Evolutionary conservation across 306 rosid genomes (phyloP).

Genomic region (Pyrus bretschneideri): DNA sequence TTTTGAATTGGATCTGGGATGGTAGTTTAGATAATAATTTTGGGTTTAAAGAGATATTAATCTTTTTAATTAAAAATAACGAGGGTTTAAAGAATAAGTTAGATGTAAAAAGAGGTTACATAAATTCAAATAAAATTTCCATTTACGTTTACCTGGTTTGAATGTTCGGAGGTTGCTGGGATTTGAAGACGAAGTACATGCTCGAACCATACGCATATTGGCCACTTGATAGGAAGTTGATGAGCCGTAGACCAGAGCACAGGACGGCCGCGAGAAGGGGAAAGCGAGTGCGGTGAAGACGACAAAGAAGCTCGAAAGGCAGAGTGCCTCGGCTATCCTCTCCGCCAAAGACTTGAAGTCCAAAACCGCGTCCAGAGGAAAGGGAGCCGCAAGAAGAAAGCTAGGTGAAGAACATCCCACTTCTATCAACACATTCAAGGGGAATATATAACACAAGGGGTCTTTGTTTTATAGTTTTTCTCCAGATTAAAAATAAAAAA

Average conservation of each 20-base stretch:
- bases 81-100: no score
- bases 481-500: no score
- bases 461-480: no score
- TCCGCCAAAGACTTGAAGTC: constrained; percentile 31
- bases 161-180: neutral
- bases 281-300: constrained; percentile 81
- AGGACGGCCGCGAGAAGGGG: constrained; percentile 71
- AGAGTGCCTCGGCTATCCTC: constrained; percentile 60
- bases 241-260: constrained; percentile 86
- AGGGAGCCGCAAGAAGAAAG: constrained; percentile 31
- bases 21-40: no score
- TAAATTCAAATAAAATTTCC: no score
- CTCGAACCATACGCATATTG: constrained; percentile 91
- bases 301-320: constrained; percentile 81
- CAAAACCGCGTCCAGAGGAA: constrained; percentile 39
- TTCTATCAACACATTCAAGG: neutral
- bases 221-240: constrained; percentile 94
- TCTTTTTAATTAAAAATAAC: no score
- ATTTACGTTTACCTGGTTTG: no score
- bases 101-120: neutral
- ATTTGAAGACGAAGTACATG: constrained; percentile 74
- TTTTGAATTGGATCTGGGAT: no score
- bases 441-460: no score
- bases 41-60: no score
- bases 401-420: constrained; percentile 10